Percentiles rank a stretch among this genome's conserved stretches.
Evolutionary conservation across 2,329 filamentous ascomycete genomes (phyloP).

Genomic region (Epichloe amarillans): DNA sequence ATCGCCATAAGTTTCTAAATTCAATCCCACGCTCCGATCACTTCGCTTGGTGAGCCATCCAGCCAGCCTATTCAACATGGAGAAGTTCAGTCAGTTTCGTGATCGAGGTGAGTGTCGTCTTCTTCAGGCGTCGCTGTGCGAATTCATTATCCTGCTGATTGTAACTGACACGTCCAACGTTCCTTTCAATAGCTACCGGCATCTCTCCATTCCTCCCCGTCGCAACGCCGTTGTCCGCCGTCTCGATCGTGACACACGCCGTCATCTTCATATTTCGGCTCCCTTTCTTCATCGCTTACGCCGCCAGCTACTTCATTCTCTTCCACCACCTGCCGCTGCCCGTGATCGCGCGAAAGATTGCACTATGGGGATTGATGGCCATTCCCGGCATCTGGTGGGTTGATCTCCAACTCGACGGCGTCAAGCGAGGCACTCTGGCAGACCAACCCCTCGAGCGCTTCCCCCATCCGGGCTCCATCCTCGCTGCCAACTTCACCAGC

Average conservation of each 20-base stretch:
- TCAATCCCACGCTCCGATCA: background rate
- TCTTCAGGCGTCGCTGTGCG: background rate
- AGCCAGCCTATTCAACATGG: conserved; percentile 44
- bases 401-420: conserved; percentile 93
- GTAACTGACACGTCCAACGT: background rate
- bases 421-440: conserved; percentile 77
- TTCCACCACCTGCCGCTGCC: conserved; percentile 68
- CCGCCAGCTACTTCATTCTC: conserved; percentile 60
- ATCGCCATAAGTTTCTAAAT: too few species aligned
- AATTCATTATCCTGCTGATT: background rate
- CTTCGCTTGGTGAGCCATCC: background rate
- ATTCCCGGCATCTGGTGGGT: conserved; percentile 97
- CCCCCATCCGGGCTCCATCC: conserved; percentile 61
- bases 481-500: conserved; percentile 82
- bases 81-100: conserved; percentile 88
- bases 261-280: conserved; percentile 72
- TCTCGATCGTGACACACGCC: conserved; percentile 51
- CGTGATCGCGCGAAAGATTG: conserved; percentile 57
- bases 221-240: conserved; percentile 46
- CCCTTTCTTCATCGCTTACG: conserved; percentile 59
- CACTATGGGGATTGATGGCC: conserved; percentile 75
- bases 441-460: conserved; percentile 61
- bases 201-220: conserved; percentile 92
- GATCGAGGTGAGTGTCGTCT: conserved; percentile 54
- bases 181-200: conserved; percentile 56